Conservation (phyloP, 1,284 basidiomycete species). For the Hymenochaete sp. region DNA sequence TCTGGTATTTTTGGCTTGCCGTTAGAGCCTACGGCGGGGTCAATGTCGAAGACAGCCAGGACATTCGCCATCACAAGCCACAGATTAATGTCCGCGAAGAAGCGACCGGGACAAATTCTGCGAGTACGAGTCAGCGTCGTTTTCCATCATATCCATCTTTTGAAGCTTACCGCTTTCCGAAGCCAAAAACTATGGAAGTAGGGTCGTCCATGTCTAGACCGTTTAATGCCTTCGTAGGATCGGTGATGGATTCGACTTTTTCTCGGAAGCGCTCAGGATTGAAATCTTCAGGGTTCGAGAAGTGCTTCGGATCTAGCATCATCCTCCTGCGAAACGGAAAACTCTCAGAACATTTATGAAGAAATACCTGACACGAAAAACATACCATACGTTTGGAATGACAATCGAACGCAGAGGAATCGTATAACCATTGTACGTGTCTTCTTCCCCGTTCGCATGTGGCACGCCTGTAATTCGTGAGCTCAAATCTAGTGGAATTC, state of each 20-base stretch:
- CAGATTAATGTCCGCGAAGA: constrained; percentile 17
- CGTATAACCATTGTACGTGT: constrained; percentile 18
- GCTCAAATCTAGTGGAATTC: too few species aligned
- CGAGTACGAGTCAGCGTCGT: constrained; percentile 11
- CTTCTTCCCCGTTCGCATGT: constrained; percentile 13
- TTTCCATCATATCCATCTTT: background rate
- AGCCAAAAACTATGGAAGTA: constrained; percentile 13
- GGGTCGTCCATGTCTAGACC: constrained; percentile 6
- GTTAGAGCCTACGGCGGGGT: constrained; percentile 4
- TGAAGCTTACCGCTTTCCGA: constrained; percentile 24
- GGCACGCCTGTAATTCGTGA: constrained; percentile 17
- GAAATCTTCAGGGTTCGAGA: constrained; percentile 18
- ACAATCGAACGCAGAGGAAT: constrained; percentile 20
- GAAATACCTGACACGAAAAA: too few species aligned
- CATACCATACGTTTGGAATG: constrained; percentile 20
- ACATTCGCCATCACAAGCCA: constrained; percentile 21
- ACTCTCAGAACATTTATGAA: too few species aligned
- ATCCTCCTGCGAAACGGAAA: constrained; percentile 21
- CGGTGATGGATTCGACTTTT: background rate
- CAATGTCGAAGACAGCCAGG: constrained; percentile 21
- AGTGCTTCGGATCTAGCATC: constrained; percentile 19
- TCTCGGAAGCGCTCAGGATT: constrained; percentile 17
- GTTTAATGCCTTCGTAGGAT: background rate
- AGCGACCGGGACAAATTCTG: constrained; percentile 21
- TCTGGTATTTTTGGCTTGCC: constrained; percentile 6